Conservation (phyloP, 179 eudicot genomes). For the Drosera spatulata region DNA sequence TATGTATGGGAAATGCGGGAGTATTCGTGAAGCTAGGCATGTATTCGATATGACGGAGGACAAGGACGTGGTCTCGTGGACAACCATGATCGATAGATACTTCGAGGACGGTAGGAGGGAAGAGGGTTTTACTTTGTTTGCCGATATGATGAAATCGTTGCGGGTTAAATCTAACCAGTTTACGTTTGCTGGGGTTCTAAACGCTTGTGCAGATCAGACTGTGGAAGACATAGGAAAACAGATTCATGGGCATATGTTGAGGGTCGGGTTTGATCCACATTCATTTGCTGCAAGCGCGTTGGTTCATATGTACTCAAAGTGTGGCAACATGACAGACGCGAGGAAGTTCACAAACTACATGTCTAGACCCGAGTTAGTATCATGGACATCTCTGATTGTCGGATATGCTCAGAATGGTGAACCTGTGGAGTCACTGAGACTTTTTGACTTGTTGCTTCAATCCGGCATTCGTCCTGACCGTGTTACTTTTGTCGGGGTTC, state of each 20-base stretch:
- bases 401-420: conserved; percentile 73
- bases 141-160: conserved; percentile 33
- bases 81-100: conserved; percentile 61
- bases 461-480: conserved; percentile 61
- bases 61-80: conserved; percentile 67
- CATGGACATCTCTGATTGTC: conserved; percentile 68
- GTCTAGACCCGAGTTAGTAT: conserved; percentile 47
- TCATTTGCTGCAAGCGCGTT: conserved; percentile 64
- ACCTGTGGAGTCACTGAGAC: conserved; percentile 43
- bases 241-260: conserved; percentile 55
- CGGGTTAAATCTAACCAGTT: conserved; percentile 44
- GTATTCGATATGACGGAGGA: conserved; percentile 46
- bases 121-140: conserved; percentile 48
- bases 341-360: conserved; percentile 30
- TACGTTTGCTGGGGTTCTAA: conserved; percentile 56
- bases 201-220: conserved; percentile 57
- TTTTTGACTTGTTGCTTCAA: conserved; percentile 45
- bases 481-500: conserved; percentile 64
- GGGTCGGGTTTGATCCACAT: conserved; percentile 33
- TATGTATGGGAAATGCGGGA: conserved; percentile 77
- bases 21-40: conserved; percentile 43
- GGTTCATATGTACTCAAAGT: conserved; percentile 70
- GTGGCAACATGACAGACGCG: conserved; percentile 57
- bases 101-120: conserved; percentile 57
- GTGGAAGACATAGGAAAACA: conserved; percentile 46